phyloP scores from a whole-genome alignment of 192 early-diverging fungal species.

The Kappamyces sp. region DNA sequence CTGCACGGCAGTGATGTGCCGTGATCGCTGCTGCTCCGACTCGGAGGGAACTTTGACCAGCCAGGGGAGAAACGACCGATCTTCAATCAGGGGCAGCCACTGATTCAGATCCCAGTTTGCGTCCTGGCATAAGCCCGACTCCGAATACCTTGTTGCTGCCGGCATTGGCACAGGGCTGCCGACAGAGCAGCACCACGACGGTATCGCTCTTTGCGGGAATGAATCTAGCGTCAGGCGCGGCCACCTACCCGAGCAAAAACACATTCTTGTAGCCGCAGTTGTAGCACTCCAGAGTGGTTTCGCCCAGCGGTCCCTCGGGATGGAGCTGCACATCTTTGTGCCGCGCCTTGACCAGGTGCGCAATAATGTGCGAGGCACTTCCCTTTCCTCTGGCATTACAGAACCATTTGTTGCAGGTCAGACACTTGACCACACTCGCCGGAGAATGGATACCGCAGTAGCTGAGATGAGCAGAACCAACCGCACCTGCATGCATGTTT shows the following conservation, averaged over 20 bases:
- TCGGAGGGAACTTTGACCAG: conserved; percentile 85
- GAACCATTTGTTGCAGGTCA: conserved; percentile 91
- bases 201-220: conserved; percentile 98
- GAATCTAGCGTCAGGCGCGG: too few relatives aligned
- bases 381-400: conserved; percentile 85
- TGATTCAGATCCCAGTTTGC: conserved; percentile 94
- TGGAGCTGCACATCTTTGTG: conserved; percentile 95
- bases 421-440: conserved; percentile 84
- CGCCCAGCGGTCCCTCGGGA: conserved; percentile 86
- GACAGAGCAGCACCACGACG: conserved; percentile 93
- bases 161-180: conserved; percentile 87
- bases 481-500: neutral
- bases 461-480: conserved; percentile 24
- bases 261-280: conserved; percentile 93
- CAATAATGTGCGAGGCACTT: conserved; percentile 91
- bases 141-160: too few relatives aligned
- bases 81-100: conserved; percentile 95
- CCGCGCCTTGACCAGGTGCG: conserved; percentile 84
- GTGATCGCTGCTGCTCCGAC: conserved; percentile 74
- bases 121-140: too few relatives aligned
- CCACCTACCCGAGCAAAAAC: conserved; percentile 94
- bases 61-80: conserved; percentile 92
- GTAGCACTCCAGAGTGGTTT: conserved; percentile 94
- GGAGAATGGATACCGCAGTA: conserved; percentile 93
- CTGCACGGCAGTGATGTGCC: conserved; percentile 74